Percentiles rank a stretch among this genome's conserved stretches.
These are phyloP conservation scores for Sugiyamaella japonica DNA, from an alignment of 1,139 yeast species.

Conservation along the genomic window DNA sequence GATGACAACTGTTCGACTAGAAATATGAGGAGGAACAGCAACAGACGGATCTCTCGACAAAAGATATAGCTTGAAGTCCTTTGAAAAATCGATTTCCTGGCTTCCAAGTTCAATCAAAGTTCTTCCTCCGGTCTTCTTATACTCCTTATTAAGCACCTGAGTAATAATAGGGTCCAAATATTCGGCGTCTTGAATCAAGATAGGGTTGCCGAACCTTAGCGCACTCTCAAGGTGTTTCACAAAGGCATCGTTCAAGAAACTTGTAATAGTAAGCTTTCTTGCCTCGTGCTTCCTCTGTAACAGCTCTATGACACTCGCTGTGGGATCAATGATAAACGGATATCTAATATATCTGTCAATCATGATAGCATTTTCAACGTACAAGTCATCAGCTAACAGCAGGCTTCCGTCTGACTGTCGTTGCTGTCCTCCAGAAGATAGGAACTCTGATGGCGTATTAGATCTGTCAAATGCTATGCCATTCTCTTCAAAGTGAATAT, in stretches of 20 bases:
- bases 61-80: slow-evolving; percentile 60
- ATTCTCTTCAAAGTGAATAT: slow-evolving; percentile 41
- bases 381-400: slow-evolving; percentile 57
- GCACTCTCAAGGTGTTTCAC: slow-evolving; percentile 74
- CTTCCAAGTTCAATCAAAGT: slow-evolving; percentile 60
- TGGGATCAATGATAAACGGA: slow-evolving; percentile 76
- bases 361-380: slow-evolving; percentile 63
- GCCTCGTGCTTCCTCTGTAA: slow-evolving; percentile 41
- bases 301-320: slow-evolving; percentile 49
- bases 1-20: slow-evolving; percentile 60
- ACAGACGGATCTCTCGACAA: slow-evolving; percentile 58
- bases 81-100: slow-evolving; percentile 65
- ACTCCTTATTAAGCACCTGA: slow-evolving; percentile 61
- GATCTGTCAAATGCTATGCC: slow-evolving; percentile 48
- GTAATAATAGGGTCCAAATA: slow-evolving; percentile 71
- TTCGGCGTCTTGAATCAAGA: slow-evolving; percentile 78
- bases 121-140: slow-evolving; percentile 70
- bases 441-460: slow-evolving; percentile 40
- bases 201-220: slow-evolving; percentile 74
- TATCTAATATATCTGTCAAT: slow-evolving; percentile 45
- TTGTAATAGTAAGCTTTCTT: slow-evolving; percentile 54
- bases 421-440: slow-evolving; percentile 47
- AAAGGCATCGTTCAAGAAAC: slow-evolving; percentile 73
- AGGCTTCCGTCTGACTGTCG: slow-evolving; percentile 56
- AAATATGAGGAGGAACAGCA: slow-evolving; percentile 55